Percentiles rank a stretch among this genome's conserved stretches.
Evolutionary conservation across 768 basidiomycete genomes (phyloP).

Genomic region (Antrodiella citrinella): DNA sequence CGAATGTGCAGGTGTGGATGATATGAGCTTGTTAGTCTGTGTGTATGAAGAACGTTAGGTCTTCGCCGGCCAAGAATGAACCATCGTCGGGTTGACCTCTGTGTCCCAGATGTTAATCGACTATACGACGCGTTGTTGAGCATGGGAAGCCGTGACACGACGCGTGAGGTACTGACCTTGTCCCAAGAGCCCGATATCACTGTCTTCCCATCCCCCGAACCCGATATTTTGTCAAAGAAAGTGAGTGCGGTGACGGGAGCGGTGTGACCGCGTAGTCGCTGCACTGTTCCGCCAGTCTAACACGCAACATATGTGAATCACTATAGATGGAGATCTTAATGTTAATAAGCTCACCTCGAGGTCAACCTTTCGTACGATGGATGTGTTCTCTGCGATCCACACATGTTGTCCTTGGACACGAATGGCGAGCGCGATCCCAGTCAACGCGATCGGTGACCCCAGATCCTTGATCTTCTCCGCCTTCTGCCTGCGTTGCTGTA

Average conservation of each 20-base stretch:
- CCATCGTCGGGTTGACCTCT: conserved; percentile 56
- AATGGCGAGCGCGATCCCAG: conserved; percentile 68
- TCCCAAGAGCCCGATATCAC: conserved; percentile 96
- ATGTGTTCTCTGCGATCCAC: conserved; percentile 88
- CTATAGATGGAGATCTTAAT: background rate
- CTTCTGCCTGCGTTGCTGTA: conserved; percentile 65
- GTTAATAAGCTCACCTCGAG: conserved; percentile 47
- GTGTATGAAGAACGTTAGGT: background rate
- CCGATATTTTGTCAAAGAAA: conserved; percentile 41
- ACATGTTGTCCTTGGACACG: conserved; percentile 55
- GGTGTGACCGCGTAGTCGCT: conserved; percentile 74
- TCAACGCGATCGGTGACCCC: conserved; percentile 73
- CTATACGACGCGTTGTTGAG: conserved; percentile 29
- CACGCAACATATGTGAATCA: background rate
- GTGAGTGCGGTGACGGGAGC: conserved; percentile 85
- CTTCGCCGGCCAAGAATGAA: no score
- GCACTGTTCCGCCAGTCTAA: conserved; percentile 74
- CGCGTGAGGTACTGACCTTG: conserved; percentile 33
- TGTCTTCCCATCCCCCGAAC: conserved; percentile 36
- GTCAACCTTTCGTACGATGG: conserved; percentile 63
- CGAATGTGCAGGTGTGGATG: conserved; percentile 67
- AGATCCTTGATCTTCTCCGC: conserved; percentile 59
- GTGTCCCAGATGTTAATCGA: conserved; percentile 85
- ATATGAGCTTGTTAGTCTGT: conserved; percentile 65
- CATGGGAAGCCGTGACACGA: conserved; percentile 8